phyloP scores from a whole-genome alignment of 1,284 basidiomycete species.

The Ustilago hordei region DNA sequence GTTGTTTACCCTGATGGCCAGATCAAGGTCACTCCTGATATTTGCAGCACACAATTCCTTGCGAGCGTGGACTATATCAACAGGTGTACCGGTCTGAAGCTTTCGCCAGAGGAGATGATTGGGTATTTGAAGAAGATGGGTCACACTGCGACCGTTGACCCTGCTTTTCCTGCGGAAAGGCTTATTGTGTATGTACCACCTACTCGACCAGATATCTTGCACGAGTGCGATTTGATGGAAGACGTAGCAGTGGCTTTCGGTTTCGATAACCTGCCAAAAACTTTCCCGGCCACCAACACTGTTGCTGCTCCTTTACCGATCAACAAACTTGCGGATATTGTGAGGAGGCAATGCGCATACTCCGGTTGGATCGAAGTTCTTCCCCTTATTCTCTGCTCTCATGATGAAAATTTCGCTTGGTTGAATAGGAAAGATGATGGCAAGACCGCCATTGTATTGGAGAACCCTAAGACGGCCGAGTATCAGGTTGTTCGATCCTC shows the following conservation, averaged over 20 bases:
- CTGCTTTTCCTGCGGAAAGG: constrained; percentile 73
- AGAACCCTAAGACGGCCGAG: constrained; percentile 96
- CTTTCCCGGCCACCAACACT: constrained; percentile 93
- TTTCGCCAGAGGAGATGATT: constrained; percentile 76
- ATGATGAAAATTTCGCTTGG: constrained; percentile 96
- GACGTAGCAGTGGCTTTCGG: constrained; percentile 98
- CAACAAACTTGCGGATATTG: constrained; percentile 89
- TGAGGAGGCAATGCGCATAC: constrained; percentile 89
- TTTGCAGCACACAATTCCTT: constrained; percentile 79
- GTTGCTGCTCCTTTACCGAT: constrained; percentile 91
- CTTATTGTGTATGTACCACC: constrained; percentile 83
- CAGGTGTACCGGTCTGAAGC: constrained; percentile 87
- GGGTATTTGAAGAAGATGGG: constrained; percentile 81
- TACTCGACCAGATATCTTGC: constrained; percentile 94
- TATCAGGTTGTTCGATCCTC: constrained; percentile 98
- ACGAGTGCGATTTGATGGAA: constrained; percentile 98
- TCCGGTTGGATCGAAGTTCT: constrained; percentile 96
- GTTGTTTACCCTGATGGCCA: constrained; percentile 73
- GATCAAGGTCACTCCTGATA: constrained; percentile 82
- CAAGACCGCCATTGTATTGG: constrained; percentile 85
- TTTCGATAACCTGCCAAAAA: constrained; percentile 93
- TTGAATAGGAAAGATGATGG: constrained; percentile 88
- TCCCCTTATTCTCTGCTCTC: constrained; percentile 95
- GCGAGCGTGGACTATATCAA: constrained; percentile 92
- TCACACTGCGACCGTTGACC: constrained; percentile 57